Base-by-base conservation (phyloP, 257 asterid species). In the Euphrasia confusa region DNA sequence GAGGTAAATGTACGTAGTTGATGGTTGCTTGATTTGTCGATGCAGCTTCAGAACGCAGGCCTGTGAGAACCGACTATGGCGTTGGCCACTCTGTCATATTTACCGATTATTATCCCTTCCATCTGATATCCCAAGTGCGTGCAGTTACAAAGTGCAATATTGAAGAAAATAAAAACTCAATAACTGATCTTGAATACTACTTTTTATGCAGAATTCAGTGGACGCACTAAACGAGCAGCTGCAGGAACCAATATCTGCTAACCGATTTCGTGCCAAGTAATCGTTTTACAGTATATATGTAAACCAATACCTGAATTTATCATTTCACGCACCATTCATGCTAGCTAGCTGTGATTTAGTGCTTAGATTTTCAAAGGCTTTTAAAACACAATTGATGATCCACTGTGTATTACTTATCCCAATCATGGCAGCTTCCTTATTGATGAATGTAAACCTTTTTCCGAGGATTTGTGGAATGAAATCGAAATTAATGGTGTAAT, bases 201-300 rank as follows among this genome's bases (percentile, higher is more conserved):
- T 9, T 48, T 24, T n/a, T 48, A 48, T 64, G 71, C 86, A 82
- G 94, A 87, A 77, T 50, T 87, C 90, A 60, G 15, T 87, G 74
- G 68, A 81, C 53, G 71, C 76, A 39, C 76, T 87, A 48, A 84
- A 87, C 45, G 68, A 63, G 42, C 83, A 53, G 69, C 88, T 87
- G 52, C 48, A 74, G 61, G 85, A 79, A 42, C 94, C 95, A 30
- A 54, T 84, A 60, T 49, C 78, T 14, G 64, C 81, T 17, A 81
- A 81, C 72, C 81, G 90, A 60, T 87, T 87, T 68, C 75, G 94
- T 58, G 79, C 96, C 60, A 87, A 84, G 95, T 83, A 69, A 68
- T 61, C 44, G 0, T 1, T 28, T 18, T 21, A 5, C 17, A 15
- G 11, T n/a, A n/a, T 55, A 26, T 15, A 42, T 27, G 7, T 63